Evolutionary conservation across 768 basidiomycete species (phyloP).

Genomic region (Boletus sp.): DNA sequence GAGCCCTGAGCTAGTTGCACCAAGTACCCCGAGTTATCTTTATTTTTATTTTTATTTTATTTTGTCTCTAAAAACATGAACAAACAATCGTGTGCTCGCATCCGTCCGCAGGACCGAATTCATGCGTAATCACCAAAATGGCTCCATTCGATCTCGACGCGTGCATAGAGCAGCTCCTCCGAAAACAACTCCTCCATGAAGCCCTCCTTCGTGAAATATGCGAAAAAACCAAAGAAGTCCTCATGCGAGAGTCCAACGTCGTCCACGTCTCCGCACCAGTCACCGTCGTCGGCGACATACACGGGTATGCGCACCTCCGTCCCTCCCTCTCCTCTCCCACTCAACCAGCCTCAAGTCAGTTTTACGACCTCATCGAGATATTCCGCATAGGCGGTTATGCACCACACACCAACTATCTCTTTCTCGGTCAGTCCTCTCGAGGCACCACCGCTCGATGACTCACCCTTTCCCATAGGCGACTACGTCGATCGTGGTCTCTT

Average conservation of each 20-base stretch:
- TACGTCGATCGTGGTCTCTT: constrained; percentile 98
- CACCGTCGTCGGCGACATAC: constrained; percentile 98
- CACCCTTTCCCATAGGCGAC: constrained; percentile 59
- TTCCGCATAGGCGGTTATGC: constrained; percentile 98
- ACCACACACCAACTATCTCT: constrained; percentile 96
- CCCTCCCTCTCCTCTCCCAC: constrained; percentile 20
- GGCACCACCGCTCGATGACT: not conserved
- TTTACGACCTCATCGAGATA: constrained; percentile 98
- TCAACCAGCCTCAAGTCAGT: constrained; percentile 70
- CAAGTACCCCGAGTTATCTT: not conserved
- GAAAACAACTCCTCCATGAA: constrained; percentile 93
- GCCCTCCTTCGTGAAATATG: constrained; percentile 96
- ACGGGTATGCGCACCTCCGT: constrained; percentile 68
- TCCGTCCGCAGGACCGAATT: not conserved
- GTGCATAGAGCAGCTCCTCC: constrained; percentile 85
- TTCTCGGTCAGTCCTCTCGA: constrained; percentile 69
- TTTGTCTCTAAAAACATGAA: constrained; percentile 20
- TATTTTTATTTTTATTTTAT: constrained; percentile 10
- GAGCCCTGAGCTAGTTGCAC: constrained; percentile 12
- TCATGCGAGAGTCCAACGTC: constrained; percentile 98
- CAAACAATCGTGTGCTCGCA: constrained; percentile 16
- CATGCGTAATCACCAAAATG: constrained; percentile 18
- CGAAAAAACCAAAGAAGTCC: constrained; percentile 98
- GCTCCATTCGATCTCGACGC: constrained; percentile 92
- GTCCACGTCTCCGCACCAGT: constrained; percentile 96